These are phyloP conservation scores for Pseudotsuga menziesii DNA, from an alignment of 75 land plant genomes.

Conservation along the genomic window DNA sequence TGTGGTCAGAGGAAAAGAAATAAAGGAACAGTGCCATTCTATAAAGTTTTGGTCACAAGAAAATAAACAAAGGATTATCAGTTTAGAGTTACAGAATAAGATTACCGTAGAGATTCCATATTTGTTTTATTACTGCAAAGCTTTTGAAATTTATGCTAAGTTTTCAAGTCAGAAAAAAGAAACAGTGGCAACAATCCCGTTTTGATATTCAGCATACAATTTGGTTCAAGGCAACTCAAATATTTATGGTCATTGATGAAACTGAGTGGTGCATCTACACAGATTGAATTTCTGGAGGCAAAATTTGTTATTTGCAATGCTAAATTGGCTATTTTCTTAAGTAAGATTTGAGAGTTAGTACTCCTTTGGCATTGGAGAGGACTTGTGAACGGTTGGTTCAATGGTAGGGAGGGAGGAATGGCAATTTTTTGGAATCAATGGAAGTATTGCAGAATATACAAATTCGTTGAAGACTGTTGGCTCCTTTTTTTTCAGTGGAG, in stretches of 20 bases:
- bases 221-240: neutral
- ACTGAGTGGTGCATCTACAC: neutral
- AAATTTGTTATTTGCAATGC: neutral
- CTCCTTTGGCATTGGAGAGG: neutral
- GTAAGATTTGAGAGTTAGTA: neutral
- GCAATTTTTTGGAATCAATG: neutral
- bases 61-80: neutral
- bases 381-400: neutral
- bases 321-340: neutral
- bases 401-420: constrained; percentile 9
- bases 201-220: neutral
- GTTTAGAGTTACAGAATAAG: neutral
- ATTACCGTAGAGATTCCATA: neutral
- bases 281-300: neutral
- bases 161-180: neutral
- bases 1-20: neutral
- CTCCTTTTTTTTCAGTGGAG: neutral
- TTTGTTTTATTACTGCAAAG: neutral
- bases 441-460: neutral
- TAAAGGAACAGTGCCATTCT: neutral
- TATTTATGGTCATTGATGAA: neutral
- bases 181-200: neutral
- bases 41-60: neutral
- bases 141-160: neutral
- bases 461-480: neutral